Base-by-base conservation (phyloP, 768 basidiomycete species). In the Leccinum disarticulatum region DNA sequence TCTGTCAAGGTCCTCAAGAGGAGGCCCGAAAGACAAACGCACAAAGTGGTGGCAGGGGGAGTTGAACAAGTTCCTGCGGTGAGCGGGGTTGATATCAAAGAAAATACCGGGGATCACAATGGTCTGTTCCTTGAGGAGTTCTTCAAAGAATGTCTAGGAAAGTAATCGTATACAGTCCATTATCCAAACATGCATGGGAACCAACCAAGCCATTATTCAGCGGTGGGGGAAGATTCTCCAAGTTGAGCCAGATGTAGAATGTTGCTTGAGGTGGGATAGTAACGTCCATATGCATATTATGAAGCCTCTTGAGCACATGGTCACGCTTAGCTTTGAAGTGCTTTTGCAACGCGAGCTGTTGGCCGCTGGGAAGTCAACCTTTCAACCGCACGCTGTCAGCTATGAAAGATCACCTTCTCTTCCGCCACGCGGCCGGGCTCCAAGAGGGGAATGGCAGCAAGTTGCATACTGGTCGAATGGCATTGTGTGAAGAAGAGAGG, bases 241-340 rank as follows among this genome's bases (percentile, higher is more conserved):
- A 80, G 76, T 91, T 91, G 60, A 95, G 83, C 94, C 95, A 97
- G 70, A 97, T 86, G 75, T 98, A 97, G 77, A 97, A 98, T 3
- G 95, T 97, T 57, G 87, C 86, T 19, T 77, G 78, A 6, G 92
- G 93, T 46, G 89, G 88, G 56, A 91, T 75, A 50, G 83, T 78
- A 49, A 97, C 91, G 53, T 89, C 85, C 25, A 97, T 80, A 48
- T 86, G 88, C 57, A 98, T 82, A 41, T 83, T 80, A 59, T 86
- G 83, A 61, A 98, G 83, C n/a, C 95, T 84, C 54, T 80, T 75
- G 22, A 98, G 84, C 41, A 96, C 88, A 61, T 95, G 88, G 73
- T 98, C 93, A 30, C 95, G 86, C 78, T 98, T 98, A 60, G 75
- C 77, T 73, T 93, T 90, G 82, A 97, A 97, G 73, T 95, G 93